Conservation (phyloP, 225 moss, liverwort and hornwort genomes). For the Pseudisothecium myosuroides region DNA sequence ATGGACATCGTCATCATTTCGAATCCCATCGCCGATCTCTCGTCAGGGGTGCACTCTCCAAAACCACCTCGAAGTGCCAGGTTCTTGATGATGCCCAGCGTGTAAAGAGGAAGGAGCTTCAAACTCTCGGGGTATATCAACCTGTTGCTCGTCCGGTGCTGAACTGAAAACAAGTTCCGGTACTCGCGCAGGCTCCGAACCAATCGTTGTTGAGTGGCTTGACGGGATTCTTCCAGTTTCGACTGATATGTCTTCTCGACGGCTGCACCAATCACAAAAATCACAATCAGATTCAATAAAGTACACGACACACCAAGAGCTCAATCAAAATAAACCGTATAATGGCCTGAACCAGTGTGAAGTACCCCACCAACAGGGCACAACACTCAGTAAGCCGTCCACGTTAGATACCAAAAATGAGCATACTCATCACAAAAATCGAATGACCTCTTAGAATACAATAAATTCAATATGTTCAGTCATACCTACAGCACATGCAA, state of each 20-base stretch:
- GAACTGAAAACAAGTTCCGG: constrained; percentile 70
- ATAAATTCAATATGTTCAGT: not conserved
- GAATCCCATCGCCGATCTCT: constrained; percentile 77
- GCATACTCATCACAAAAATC: not conserved
- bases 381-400: not conserved
- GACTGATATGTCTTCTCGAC: constrained; percentile 75
- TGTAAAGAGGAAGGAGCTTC: constrained; percentile 81
- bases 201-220: constrained; percentile 61
- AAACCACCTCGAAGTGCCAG: constrained; percentile 80
- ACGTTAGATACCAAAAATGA: not conserved
- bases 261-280: constrained; percentile 27
- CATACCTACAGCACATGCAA: not conserved
- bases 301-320: not conserved
- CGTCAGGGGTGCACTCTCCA: constrained; percentile 61
- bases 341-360: not conserved
- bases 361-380: not conserved
- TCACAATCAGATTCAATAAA: not conserved
- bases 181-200: constrained; percentile 86
- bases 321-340: not conserved
- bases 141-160: constrained; percentile 75
- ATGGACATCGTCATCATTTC: constrained; percentile 88
- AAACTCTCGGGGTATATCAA: constrained; percentile 84
- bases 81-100: constrained; percentile 71
- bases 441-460: not conserved
- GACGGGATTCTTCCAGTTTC: constrained; percentile 27